Conservation (phyloP, 164 flowering plant genomes). For the Magnolia changhungtana region DNA sequence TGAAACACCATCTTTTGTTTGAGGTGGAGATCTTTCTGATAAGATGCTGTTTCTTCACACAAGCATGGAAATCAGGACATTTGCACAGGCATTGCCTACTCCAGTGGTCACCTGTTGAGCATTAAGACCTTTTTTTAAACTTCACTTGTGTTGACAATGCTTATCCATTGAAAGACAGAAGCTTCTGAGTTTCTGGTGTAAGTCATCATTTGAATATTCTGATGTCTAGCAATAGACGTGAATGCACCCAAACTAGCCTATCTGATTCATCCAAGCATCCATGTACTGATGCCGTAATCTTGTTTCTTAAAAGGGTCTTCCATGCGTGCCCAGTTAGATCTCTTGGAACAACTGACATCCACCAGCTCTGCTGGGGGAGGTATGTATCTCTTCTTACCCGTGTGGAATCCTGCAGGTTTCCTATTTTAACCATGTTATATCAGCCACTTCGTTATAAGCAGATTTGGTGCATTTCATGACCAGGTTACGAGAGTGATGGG, state of each 20-base stretch:
- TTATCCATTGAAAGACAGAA: not conserved
- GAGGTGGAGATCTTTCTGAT: too few relatives aligned
- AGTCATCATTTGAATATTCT: not conserved
- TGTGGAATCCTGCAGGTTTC: not conserved
- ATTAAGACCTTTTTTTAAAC: not conserved
- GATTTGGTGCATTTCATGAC: not conserved
- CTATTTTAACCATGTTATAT: not conserved
- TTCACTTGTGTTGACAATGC: not conserved
- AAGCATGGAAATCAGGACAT: too few relatives aligned
- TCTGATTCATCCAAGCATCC: not conserved
- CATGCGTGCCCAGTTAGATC: constrained; percentile 66
- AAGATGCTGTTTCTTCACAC: too few relatives aligned
- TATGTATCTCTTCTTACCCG: constrained; percentile 18
- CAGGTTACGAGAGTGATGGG: constrained; percentile 70
- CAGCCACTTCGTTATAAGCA: not conserved
- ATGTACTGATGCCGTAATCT: not conserved
- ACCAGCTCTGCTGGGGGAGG: constrained; percentile 42
- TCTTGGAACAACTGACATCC: constrained; percentile 74
- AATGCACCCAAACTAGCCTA: not conserved
- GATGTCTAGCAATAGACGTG: not conserved
- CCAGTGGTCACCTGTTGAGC: too few relatives aligned
- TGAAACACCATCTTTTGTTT: too few relatives aligned
- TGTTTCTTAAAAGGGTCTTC: constrained; percentile 36
- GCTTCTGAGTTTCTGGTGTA: not conserved
- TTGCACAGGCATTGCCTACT: too few relatives aligned